phyloP scores from a whole-genome alignment of 768 basidiomycete genomes.

The Boletus tomentosulus region DNA sequence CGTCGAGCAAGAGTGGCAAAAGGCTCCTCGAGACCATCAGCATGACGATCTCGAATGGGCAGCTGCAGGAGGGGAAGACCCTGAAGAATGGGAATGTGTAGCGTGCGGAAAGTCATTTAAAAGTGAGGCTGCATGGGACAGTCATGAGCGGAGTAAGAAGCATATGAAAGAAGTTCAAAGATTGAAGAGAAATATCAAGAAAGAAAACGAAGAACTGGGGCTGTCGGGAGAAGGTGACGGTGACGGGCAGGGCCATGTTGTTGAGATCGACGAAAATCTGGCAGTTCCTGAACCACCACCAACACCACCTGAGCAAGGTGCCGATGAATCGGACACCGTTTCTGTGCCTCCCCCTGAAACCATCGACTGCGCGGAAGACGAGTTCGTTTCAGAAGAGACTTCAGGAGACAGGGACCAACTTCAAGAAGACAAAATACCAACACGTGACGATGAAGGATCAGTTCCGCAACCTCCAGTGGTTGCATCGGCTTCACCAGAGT shows the following conservation, averaged over 20 bases:
- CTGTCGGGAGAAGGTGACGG: constrained; percentile 37
- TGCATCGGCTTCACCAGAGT: constrained; percentile 18
- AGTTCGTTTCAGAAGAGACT: constrained; percentile 1
- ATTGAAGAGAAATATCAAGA: constrained; percentile 71
- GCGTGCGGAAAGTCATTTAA: constrained; percentile 86
- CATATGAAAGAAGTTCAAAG: constrained; percentile 85
- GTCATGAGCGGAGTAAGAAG: constrained; percentile 94
- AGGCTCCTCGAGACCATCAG: constrained; percentile 37
- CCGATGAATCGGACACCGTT: not conserved
- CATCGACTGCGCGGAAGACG: constrained; percentile 7
- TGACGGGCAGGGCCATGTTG: constrained; percentile 14
- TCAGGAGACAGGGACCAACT: constrained; percentile 5
- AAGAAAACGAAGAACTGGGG: constrained; percentile 66
- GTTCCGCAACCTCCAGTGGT: not conserved
- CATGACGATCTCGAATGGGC: constrained; percentile 68
- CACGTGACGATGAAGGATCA: not conserved
- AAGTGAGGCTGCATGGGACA: constrained; percentile 92
- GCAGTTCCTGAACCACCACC: constrained; percentile 9
- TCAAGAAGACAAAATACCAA: constrained; percentile 2
- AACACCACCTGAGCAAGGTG: constrained; percentile 8
- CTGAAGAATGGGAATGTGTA: constrained; percentile 93
- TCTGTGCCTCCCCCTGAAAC: not conserved
- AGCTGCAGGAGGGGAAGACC: constrained; percentile 61
- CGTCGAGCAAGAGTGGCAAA: constrained; percentile 91
- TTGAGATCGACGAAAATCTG: constrained; percentile 5